Evolutionary conservation across 768 basidiomycete genomes (phyloP).

Genomic region (Clitopilus hobsonii): DNA sequence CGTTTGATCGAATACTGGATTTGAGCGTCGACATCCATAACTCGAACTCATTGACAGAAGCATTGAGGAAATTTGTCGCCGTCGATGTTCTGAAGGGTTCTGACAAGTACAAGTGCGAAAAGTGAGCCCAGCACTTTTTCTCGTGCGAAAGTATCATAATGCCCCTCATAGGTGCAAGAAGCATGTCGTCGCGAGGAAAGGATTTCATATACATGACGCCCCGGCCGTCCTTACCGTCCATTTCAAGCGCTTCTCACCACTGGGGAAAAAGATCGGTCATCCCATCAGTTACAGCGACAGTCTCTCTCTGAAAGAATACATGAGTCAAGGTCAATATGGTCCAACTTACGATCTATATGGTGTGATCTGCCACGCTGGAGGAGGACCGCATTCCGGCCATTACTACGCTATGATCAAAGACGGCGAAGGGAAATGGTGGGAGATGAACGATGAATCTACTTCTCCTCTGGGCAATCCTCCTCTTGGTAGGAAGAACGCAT

Average conservation of each 20-base stretch:
- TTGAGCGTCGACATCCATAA: constrained; percentile 86
- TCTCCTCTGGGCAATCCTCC: constrained; percentile 38
- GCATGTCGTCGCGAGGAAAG: constrained; percentile 85
- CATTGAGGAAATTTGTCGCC: constrained; percentile 74
- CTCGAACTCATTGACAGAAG: constrained; percentile 58
- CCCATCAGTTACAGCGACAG: constrained; percentile 74
- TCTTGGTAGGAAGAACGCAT: constrained; percentile 72
- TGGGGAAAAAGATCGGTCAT: constrained; percentile 83
- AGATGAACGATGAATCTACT: constrained; percentile 92
- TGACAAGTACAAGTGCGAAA: constrained; percentile 99
- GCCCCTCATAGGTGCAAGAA: constrained; percentile 73
- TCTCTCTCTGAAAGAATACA: constrained; percentile 67
- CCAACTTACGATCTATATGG: constrained; percentile 86
- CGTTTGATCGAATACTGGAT: constrained; percentile 93
- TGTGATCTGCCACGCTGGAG: constrained; percentile 89
- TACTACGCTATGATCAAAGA: constrained; percentile 86
- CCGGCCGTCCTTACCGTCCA: constrained; percentile 89
- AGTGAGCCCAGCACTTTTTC: constrained; percentile 51
- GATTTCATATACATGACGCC: constrained; percentile 83
- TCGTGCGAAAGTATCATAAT: not conserved
- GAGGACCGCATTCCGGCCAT: constrained; percentile 92
- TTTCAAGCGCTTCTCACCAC: constrained; percentile 89
- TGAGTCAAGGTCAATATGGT: constrained; percentile 77
- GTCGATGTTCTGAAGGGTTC: constrained; percentile 81
- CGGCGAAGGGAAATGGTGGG: constrained; percentile 69